Conservation (phyloP, 2,329 filamentous ascomycete genomes). For the Neonectria ditissima region DNA sequence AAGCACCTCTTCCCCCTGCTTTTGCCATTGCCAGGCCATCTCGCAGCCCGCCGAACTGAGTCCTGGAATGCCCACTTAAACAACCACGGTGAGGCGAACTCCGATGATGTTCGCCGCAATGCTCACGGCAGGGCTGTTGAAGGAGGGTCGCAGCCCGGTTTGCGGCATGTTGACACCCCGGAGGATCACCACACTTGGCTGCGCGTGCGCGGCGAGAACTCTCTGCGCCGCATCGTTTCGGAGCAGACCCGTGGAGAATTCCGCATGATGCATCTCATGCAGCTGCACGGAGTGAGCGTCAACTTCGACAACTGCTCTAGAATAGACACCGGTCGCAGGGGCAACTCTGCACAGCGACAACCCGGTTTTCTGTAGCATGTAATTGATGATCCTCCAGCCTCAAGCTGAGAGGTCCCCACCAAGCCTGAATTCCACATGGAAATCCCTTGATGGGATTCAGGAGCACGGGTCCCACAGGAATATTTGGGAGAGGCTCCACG, state of each 20-base stretch:
- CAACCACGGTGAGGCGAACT: slow-evolving; percentile 23
- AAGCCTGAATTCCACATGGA: slow-evolving; percentile 20
- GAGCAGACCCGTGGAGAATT: slow-evolving; percentile 18
- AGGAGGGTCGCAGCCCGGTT: slow-evolving; percentile 15
- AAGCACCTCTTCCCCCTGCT: slow-evolving; percentile 22
- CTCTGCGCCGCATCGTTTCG: slow-evolving; percentile 28
- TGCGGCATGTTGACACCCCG: slow-evolving; percentile 16
- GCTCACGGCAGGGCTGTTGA: slow-evolving; percentile 17
- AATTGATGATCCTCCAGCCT: slow-evolving; percentile 22
- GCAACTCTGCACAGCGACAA: slow-evolving; percentile 17
- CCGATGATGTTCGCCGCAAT: slow-evolving; percentile 12
- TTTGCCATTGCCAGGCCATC: slow-evolving; percentile 21
- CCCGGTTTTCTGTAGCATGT: slow-evolving; percentile 2
- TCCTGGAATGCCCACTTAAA: slow-evolving; percentile 19
- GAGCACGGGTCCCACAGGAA: slow-evolving; percentile 8
- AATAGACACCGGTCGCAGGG: slow-evolving; percentile 1
- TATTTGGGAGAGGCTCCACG: slow-evolving; percentile 7
- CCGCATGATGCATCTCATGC: slow-evolving; percentile 17
- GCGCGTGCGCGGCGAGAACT: slow-evolving; percentile 32
- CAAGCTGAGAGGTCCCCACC: slow-evolving; percentile 19
- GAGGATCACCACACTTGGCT: slow-evolving; percentile 9
- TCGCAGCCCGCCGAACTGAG: slow-evolving; percentile 23
- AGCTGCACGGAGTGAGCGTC: slow-evolving; percentile 14
- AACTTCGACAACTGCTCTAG: slow-evolving; percentile 21
- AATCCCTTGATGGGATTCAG: slow-evolving; percentile 14